Conservation (phyloP, 805 yeast genomes). For the Pichia nakasei region DNA sequence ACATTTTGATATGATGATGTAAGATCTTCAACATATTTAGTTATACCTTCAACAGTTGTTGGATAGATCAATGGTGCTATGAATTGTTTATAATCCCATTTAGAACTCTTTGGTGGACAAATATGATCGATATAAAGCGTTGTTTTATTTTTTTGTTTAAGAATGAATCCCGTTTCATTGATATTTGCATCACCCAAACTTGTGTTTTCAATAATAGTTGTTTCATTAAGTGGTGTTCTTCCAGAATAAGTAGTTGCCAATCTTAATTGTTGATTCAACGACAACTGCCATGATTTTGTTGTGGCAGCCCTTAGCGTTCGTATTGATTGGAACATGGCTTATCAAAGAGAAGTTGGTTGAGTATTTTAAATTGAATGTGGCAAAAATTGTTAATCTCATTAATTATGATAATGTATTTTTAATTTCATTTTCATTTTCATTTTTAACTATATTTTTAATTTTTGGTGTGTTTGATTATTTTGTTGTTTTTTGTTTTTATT, state of each 20-base stretch:
- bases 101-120: slow-evolving; percentile 32
- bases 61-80: slow-evolving; percentile 32
- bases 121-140: slow-evolving; percentile 50
- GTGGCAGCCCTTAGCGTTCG: not conserved
- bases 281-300: not conserved
- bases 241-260: not conserved
- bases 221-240: slow-evolving; percentile 18
- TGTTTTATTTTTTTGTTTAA: slow-evolving; percentile 39
- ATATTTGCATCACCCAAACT: slow-evolving; percentile 50
- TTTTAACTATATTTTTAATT: too few species aligned
- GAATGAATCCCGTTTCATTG: slow-evolving; percentile 48
- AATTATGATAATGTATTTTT: too few species aligned
- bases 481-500: too few species aligned
- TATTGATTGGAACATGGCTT: not conserved
- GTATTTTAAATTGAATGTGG: too few species aligned
- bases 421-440: too few species aligned
- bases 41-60: slow-evolving; percentile 30
- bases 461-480: too few species aligned
- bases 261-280: not conserved
- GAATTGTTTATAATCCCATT: slow-evolving; percentile 40
- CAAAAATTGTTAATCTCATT: too few species aligned
- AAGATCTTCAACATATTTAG: slow-evolving; percentile 21
- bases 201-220: slow-evolving; percentile 27
- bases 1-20: slow-evolving; percentile 31
- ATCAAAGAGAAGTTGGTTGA: too few species aligned